phyloP scores from a whole-genome alignment of 2,329 filamentous ascomycete genomes.

The Claviceps monticola region DNA sequence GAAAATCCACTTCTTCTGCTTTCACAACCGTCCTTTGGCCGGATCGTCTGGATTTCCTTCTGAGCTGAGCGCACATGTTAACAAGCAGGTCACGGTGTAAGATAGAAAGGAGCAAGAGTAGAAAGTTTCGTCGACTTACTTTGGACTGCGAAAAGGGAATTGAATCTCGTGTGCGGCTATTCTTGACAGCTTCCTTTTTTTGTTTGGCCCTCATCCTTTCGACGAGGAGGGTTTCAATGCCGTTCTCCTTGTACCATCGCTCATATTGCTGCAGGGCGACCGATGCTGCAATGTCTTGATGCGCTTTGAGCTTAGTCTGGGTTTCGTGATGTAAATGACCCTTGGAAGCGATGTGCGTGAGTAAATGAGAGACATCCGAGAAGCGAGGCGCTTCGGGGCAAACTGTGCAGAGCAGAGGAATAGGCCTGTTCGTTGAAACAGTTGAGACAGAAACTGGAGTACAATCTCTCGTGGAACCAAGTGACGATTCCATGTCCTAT shows the following conservation, averaged over 20 bases:
- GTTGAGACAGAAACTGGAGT: conserved; percentile 10
- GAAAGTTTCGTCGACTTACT: conserved; percentile 7
- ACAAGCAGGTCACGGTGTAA: neutral
- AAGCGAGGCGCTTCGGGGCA: conserved; percentile 71
- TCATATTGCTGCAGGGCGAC: conserved; percentile 55
- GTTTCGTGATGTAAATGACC: conserved; percentile 79
- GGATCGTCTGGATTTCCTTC: conserved; percentile 17
- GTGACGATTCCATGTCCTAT: conserved; percentile 26
- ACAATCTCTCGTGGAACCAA: conserved; percentile 10
- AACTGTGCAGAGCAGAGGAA: conserved; percentile 67
- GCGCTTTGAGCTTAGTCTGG: conserved; percentile 60
- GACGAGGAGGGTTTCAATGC: conserved; percentile 59
- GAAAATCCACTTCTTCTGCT: conserved; percentile 14
- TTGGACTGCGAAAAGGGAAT: conserved; percentile 11
- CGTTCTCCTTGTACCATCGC: conserved; percentile 60
- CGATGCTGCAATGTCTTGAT: conserved; percentile 51
- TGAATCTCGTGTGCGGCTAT: conserved; percentile 24
- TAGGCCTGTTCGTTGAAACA: conserved; percentile 20
- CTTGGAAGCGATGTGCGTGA: conserved; percentile 88
- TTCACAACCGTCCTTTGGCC: conserved; percentile 13
- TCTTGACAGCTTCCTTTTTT: conserved; percentile 45
- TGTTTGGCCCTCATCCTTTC: conserved; percentile 69
- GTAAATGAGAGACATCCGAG: conserved; percentile 79
- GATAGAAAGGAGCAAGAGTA: neutral
- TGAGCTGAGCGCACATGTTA: conserved; percentile 10